Evolutionary conservation across 371 early-diverging fungal genomes (phyloP).

Genomic region (Amoeboaphelidium protococcarum): DNA sequence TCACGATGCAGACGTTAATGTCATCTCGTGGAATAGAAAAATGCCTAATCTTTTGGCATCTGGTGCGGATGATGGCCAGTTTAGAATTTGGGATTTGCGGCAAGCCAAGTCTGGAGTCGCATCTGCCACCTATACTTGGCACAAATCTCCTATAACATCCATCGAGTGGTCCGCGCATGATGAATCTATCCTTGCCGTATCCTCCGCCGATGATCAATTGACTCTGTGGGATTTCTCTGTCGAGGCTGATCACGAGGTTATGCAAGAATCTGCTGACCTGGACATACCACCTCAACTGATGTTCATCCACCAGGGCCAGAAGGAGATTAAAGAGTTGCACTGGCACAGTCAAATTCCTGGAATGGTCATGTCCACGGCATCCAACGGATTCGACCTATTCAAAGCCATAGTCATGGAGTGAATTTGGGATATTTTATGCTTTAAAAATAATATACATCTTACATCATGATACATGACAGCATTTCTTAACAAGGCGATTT

Average conservation of each 20-base stretch:
- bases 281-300: slow-evolving; percentile 81
- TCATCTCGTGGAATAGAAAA: slow-evolving; percentile 72
- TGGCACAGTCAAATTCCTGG: slow-evolving; percentile 85
- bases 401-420: no score
- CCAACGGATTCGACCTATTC: slow-evolving; percentile 74
- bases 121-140: slow-evolving; percentile 77
- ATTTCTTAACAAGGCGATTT: no score
- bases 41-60: slow-evolving; percentile 49
- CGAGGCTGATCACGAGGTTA: slow-evolving; percentile 64
- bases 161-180: slow-evolving; percentile 91
- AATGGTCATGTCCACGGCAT: slow-evolving; percentile 58
- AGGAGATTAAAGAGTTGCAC: slow-evolving; percentile 77
- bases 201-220: slow-evolving; percentile 82
- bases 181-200: slow-evolving; percentile 65
- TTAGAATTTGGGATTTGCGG: slow-evolving; percentile 87
- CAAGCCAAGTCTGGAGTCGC: slow-evolving; percentile 17
- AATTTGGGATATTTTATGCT: no score
- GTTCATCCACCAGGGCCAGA: slow-evolving; percentile 84
- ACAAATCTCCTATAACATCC: slow-evolving; percentile 65
- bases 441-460: no score
- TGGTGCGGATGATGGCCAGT: slow-evolving; percentile 74
- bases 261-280: slow-evolving; percentile 8
- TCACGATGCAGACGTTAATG: slow-evolving; percentile 72
- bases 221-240: slow-evolving; percentile 93
- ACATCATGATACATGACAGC: no score